Conservation (phyloP, 2,329 filamentous ascomycete species). For the Diplocarpon mali region DNA sequence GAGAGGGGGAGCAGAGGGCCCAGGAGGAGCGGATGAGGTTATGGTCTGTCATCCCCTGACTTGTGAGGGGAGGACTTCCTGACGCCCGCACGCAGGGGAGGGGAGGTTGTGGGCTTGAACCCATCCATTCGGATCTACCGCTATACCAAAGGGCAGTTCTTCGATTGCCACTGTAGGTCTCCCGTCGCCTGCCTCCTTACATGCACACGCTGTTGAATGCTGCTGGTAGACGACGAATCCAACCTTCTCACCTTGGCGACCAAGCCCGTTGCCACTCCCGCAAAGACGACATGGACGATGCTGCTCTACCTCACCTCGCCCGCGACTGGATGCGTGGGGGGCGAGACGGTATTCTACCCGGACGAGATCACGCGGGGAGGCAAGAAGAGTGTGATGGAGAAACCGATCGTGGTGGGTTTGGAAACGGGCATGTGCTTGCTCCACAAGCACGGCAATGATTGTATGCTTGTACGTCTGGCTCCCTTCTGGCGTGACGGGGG, state of each 20-base stretch:
- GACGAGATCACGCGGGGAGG: slow-evolving; percentile 40
- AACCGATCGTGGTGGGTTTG: slow-evolving; percentile 60
- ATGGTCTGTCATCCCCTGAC: slow-evolving; percentile 20
- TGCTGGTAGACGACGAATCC: slow-evolving; percentile 69
- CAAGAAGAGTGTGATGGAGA: slow-evolving; percentile 34
- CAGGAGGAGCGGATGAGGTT: slow-evolving; percentile 21
- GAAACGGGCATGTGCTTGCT: slow-evolving; percentile 80
- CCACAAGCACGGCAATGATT: slow-evolving; percentile 82
- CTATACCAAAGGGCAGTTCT: slow-evolving; percentile 78
- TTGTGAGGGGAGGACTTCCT: not conserved
- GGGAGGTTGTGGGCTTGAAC: slow-evolving; percentile 72
- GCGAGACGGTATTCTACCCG: slow-evolving; percentile 87
- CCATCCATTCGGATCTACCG: slow-evolving; percentile 84
- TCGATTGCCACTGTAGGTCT: slow-evolving; percentile 80
- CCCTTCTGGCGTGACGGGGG: no score
- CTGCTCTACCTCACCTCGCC: slow-evolving; percentile 76
- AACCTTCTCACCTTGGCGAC: slow-evolving; percentile 56
- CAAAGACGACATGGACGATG: slow-evolving; percentile 81
- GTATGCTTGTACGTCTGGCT: slow-evolving; percentile 52
- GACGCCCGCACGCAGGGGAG: slow-evolving; percentile 51
- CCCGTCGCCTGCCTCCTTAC: slow-evolving; percentile 3
- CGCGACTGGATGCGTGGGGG: slow-evolving; percentile 65
- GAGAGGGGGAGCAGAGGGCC: slow-evolving; percentile 18
- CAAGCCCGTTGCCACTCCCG: slow-evolving; percentile 32
- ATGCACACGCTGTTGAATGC: not conserved